These are phyloP conservation scores for Phytophthora citrophthora DNA, from an alignment of 352 stramenopile species.

Conservation along the genomic window DNA sequence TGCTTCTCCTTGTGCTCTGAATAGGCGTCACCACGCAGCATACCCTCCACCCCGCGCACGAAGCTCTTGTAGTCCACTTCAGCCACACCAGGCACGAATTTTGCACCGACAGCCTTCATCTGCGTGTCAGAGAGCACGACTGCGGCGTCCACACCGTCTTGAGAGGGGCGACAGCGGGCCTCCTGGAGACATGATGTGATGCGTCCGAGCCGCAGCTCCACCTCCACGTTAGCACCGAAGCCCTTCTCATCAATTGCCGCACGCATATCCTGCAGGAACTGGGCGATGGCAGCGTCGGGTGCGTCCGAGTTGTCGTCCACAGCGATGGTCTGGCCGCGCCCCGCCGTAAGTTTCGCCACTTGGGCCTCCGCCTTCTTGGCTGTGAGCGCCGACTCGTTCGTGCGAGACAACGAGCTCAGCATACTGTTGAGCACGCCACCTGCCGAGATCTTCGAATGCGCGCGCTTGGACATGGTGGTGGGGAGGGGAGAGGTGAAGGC, in stretches of 20 bases:
- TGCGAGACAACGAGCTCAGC: conserved; percentile 76
- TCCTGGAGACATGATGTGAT: conserved; percentile 83
- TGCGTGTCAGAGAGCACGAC: conserved; percentile 72
- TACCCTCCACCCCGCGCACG: conserved; percentile 62
- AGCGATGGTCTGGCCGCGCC: conserved; percentile 70
- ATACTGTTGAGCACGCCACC: conserved; percentile 63
- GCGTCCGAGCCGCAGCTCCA: conserved; percentile 84
- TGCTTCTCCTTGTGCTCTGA: conserved; percentile 81
- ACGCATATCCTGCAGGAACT: conserved; percentile 85
- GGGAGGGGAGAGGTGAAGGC: background rate
- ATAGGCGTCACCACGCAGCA: conserved; percentile 77
- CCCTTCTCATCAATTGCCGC: conserved; percentile 79
- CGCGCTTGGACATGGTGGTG: conserved; percentile 70
- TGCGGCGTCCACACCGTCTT: conserved; percentile 76
- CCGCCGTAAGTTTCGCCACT: conserved; percentile 74
- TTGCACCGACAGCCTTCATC: conserved; percentile 82
- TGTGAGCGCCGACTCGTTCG: conserved; percentile 77
- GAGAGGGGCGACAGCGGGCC: conserved; percentile 71
- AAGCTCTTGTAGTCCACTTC: conserved; percentile 79
- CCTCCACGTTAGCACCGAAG: conserved; percentile 79
- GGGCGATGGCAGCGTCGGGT: conserved; percentile 80
- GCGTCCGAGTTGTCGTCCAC: conserved; percentile 70
- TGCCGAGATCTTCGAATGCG: conserved; percentile 54
- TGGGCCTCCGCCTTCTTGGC: conserved; percentile 79
- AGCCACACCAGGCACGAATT: conserved; percentile 79